Percentiles rank a stretch among this genome's conserved stretches.
These are phyloP conservation scores for Ambrosiella xylebori DNA, from an alignment of 2,329 filamentous ascomycete genomes.

Conservation along the genomic window DNA sequence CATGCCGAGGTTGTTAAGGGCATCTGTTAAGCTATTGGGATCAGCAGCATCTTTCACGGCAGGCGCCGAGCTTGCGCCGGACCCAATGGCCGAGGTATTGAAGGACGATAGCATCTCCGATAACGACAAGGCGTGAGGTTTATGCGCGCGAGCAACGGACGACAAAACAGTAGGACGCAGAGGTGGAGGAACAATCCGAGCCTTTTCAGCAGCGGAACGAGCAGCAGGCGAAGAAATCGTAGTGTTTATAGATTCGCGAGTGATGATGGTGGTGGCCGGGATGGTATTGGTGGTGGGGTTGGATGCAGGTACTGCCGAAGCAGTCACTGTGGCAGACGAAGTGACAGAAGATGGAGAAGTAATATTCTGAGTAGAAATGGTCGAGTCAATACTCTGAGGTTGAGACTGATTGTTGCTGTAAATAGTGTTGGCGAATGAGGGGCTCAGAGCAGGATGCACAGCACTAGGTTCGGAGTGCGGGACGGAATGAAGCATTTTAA, in stretches of 20 bases:
- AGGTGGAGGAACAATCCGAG: constrained; percentile 5
- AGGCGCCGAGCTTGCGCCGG: constrained; percentile 23
- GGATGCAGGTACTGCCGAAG: constrained; percentile 12
- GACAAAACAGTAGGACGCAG: constrained; percentile 65
- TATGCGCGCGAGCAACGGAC: constrained; percentile 43
- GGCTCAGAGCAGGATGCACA: constrained; percentile 33
- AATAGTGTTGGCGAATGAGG: constrained; percentile 15
- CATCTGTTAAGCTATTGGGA: constrained; percentile 39
- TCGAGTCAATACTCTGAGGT: constrained; percentile 2
- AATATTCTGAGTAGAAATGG: constrained; percentile 6
- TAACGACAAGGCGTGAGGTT: constrained; percentile 46
- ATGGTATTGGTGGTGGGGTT: neutral
- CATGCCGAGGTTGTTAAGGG: constrained; percentile 36
- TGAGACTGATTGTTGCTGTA: constrained; percentile 16
- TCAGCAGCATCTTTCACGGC: constrained; percentile 16
- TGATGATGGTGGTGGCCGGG: neutral
- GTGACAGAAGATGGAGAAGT: constrained; percentile 14
- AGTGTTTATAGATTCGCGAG: constrained; percentile 6
- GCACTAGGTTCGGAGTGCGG: constrained; percentile 14
- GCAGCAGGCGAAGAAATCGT: constrained; percentile 10
- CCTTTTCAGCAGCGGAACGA: constrained; percentile 17
- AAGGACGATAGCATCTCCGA: constrained; percentile 38
- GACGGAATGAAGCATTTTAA: constrained; percentile 3
- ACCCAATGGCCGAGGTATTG: constrained; percentile 17
- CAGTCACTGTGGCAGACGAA: constrained; percentile 13